Percentiles rank a stretch among this genome's conserved stretches.
Conservation (phyloP, 164 flowering plant species). For the Berberis vulgaris region DNA sequence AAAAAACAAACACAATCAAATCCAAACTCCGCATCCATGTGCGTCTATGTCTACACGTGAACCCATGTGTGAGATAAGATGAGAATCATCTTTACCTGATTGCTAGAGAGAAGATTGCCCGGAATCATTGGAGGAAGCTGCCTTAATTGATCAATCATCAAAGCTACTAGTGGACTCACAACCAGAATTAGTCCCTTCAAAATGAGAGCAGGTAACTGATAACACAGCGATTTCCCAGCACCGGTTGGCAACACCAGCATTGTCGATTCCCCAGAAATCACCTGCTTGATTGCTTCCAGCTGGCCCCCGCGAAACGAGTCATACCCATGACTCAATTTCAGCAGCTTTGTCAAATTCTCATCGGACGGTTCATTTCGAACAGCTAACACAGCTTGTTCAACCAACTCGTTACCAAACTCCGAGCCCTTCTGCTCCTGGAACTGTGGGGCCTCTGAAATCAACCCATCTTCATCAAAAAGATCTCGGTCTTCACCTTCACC, state of each 20-base stretch:
- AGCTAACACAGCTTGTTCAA: constrained; percentile 43
- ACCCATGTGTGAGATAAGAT: background rate
- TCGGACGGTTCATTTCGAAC: constrained; percentile 57
- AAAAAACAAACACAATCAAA: constrained; percentile 6
- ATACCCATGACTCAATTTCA: constrained; percentile 66
- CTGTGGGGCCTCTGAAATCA: constrained; percentile 23
- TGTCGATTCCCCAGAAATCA: constrained; percentile 57
- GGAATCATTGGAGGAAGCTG: constrained; percentile 59
- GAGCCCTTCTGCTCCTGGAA: constrained; percentile 9
- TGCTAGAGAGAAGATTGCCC: constrained; percentile 68
- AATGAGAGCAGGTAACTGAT: constrained; percentile 83
- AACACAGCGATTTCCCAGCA: constrained; percentile 89
- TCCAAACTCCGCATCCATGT: constrained; percentile 1
- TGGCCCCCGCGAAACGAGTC: constrained; percentile 84
- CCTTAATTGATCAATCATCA: constrained; percentile 95
- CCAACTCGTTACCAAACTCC: constrained; percentile 13
- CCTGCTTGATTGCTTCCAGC: constrained; percentile 73
- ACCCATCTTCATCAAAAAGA: constrained; percentile 40
- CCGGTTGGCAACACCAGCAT: constrained; percentile 92
- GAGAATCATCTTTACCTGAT: constrained; percentile 46
- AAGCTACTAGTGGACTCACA: constrained; percentile 82
- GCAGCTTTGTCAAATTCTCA: constrained; percentile 55
- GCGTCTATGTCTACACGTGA: background rate
- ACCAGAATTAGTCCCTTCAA: constrained; percentile 77
- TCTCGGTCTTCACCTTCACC: constrained; percentile 24